Conservation (phyloP, 2,329 filamentous ascomycete genomes). For the Ophiostoma novo-ulmi region DNA sequence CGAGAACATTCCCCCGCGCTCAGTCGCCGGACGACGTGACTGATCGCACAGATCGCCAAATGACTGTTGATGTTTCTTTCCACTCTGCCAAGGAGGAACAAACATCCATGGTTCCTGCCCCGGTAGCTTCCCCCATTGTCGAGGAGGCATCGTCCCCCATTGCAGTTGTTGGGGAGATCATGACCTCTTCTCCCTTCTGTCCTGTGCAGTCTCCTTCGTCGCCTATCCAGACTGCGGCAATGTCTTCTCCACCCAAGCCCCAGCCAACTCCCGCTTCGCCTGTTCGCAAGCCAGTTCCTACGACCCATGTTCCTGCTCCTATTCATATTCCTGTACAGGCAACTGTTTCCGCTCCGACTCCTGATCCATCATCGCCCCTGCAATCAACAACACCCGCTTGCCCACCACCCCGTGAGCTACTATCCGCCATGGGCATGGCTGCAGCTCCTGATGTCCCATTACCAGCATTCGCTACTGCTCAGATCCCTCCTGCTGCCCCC, state of each 20-base stretch:
- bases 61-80: conserved; percentile 39
- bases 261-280: conserved; percentile 13
- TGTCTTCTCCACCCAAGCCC: conserved; percentile 23
- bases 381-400: conserved; percentile 27
- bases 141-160: conserved; percentile 17
- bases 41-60: conserved; percentile 27
- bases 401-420: conserved; percentile 25
- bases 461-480: background rate
- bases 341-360: background rate
- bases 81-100: conserved; percentile 45
- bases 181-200: conserved; percentile 25
- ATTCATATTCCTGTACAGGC: background rate
- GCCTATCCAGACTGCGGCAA: conserved; percentile 23
- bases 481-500: conserved; percentile 20
- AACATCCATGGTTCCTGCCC: conserved; percentile 29
- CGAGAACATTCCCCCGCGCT: background rate
- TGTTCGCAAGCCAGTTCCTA: background rate
- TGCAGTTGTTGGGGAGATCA: background rate
- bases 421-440: conserved; percentile 21
- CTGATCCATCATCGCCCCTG: conserved; percentile 22
- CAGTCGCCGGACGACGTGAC: conserved; percentile 20
- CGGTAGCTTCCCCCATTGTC: conserved; percentile 12
- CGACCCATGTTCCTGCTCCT: background rate
- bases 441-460: background rate
- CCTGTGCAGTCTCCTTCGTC: conserved; percentile 26